Percentiles rank a stretch among this genome's conserved stretches.
phyloP scores from a whole-genome alignment of 441 rosid genomes.

The Breynia disticha region DNA sequence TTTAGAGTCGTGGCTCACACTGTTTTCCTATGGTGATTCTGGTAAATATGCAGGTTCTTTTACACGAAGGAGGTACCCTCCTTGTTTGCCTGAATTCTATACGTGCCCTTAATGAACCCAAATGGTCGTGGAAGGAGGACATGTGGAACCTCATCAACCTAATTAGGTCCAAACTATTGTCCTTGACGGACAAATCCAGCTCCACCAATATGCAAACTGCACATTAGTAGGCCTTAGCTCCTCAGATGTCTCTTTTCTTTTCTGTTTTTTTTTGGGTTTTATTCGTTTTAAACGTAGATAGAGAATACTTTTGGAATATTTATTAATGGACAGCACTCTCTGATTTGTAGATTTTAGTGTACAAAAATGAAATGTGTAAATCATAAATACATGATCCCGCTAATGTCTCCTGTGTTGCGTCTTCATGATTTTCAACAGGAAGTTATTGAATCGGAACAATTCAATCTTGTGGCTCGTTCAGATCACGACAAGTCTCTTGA shows the following conservation, averaged over 20 bases:
- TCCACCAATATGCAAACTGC: conserved; percentile 26
- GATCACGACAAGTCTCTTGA: no score
- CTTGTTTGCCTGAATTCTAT: conserved; percentile 75
- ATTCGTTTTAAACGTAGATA: neutral
- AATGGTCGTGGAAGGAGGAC: conserved; percentile 69
- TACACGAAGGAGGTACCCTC: conserved; percentile 89
- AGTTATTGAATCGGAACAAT: no score
- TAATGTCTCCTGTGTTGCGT: neutral
- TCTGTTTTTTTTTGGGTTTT: neutral
- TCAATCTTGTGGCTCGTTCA: no score
- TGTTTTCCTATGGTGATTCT: neutral
- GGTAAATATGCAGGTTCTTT: conserved; percentile 49
- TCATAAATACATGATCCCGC: neutral
- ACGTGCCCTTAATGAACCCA: conserved; percentile 62
- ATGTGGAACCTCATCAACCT: conserved; percentile 23
- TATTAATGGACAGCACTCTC: neutral
- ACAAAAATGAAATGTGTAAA: neutral
- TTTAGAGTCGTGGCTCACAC: neutral
- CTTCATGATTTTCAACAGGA: no score
- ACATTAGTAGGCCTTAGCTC: conserved; percentile 16
- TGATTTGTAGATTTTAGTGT: neutral
- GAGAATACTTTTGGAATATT: neutral
- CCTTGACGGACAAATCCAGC: conserved; percentile 13
- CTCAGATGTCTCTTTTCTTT: neutral
- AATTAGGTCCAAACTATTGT: conserved; percentile 23